phyloP scores from a whole-genome alignment of 305 asterid species.

The Nicotiana rustica region DNA sequence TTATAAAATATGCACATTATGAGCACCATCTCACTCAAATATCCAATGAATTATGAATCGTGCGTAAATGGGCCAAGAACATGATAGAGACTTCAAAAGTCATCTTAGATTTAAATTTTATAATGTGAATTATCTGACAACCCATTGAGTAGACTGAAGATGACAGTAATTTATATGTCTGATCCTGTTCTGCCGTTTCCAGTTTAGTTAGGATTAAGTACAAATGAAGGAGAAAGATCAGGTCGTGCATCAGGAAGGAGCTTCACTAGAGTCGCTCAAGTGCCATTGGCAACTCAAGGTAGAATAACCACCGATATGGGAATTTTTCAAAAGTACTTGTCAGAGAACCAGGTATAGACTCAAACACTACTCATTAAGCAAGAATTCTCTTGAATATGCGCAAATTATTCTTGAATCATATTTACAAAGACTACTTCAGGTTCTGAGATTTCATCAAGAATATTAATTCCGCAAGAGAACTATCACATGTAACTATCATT shows the following conservation, averaged over 20 bases:
- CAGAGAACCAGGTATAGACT: not conserved
- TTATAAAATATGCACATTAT: not conserved
- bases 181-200: not conserved
- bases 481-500: not conserved
- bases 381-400: slow-evolving; percentile 13
- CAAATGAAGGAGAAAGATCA: not conserved
- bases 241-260: not conserved
- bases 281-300: not conserved
- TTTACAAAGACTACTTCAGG: not conserved
- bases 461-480: slow-evolving; percentile 18
- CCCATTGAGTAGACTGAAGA: not conserved
- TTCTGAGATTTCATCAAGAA: not conserved
- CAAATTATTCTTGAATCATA: not conserved
- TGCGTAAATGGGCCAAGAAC: not conserved
- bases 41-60: not conserved
- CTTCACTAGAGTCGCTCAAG: not conserved
- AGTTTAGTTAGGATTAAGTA: not conserved
- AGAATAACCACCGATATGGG: not conserved
- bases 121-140: not conserved
- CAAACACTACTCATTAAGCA: slow-evolving; percentile 5
- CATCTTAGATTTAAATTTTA: not conserved
- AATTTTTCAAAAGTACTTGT: not conserved
- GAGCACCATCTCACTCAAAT: not conserved
- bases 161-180: not conserved
- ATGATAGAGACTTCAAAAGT: not conserved